phyloP scores from a whole-genome alignment of 2,329 filamentous ascomycete species.

The Penicillium hordei region DNA sequence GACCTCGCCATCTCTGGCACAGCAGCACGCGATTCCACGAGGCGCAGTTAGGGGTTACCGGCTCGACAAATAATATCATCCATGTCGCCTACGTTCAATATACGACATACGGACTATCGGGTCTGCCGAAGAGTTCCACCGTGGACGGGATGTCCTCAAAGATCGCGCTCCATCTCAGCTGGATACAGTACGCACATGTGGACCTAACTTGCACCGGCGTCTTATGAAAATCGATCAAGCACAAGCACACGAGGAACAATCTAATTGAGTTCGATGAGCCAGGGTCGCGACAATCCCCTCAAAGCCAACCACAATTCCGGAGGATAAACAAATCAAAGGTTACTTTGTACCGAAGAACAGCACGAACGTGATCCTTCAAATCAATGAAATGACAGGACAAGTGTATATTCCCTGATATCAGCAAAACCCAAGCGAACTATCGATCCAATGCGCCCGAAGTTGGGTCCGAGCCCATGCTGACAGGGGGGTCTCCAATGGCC shows the following conservation, averaged over 20 bases:
- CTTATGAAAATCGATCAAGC: neutral
- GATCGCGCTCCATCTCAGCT: conserved; percentile 3
- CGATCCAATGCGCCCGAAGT: conserved; percentile 1
- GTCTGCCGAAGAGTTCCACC: neutral
- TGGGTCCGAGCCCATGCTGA: conserved; percentile 23
- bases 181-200: neutral
- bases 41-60: neutral
- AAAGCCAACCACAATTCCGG: neutral
- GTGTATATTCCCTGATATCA: neutral
- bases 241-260: conserved; percentile 1
- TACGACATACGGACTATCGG: neutral
- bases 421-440: conserved; percentile 2
- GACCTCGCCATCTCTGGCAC: neutral
- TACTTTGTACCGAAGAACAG: neutral
- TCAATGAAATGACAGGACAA: neutral
- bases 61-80: conserved; percentile 4
- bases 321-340: neutral
- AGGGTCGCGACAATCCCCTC: neutral
- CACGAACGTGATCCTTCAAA: neutral
- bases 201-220: neutral
- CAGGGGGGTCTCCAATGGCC: conserved; percentile 7
- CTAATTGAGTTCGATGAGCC: conserved; percentile 18
- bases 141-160: neutral
- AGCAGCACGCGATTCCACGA: conserved; percentile 14
- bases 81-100: neutral